Evolutionary conservation across 2,329 filamentous ascomycete genomes (phyloP), one percentile per base, ranked within the genome.

Genomic region (Talaromyces sp.): DNA sequence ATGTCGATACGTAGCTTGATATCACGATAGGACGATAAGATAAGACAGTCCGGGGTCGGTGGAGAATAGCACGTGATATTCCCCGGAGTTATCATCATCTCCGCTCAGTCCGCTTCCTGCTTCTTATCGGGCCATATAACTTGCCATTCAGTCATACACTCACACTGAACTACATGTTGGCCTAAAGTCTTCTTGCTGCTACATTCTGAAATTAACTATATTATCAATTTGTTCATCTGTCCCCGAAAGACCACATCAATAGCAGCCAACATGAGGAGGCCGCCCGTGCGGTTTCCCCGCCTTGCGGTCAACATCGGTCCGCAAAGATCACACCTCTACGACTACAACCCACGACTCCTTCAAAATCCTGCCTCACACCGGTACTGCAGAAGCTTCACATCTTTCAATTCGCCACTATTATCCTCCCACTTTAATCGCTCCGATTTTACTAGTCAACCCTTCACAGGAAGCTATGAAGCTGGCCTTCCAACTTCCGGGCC

Each of bases 391-490:
- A 57, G 13, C 16, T 65, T 48, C 57, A 43, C 41, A 31, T 50
- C 65, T 41, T 59, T 75, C 71, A 63, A 63, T 58, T 77, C 22
- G 69, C 73, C 50, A 70, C 69, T 64, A 68, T 70, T 65, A 76
- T 77, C 33, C 71, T 82, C 82, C 27, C 79, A 84, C 66, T 88
- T 86, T 70, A 80, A 83, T 69, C 83, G 86, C 45, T 86, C 85
- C 9, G 87, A 89, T 76, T 89, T 89, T 68, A 82, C 84, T 64
- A 84, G 82, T 61, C 86, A 88, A 71, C 84, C 84, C 19, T 90
- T 83, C 74, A 87, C 86, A 9, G 82, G 83, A 50, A 83, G 82
- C 67, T 90, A 90, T 77, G 88, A 90, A 72, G 78, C 87, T 6
- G 85, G 83, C 6, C 77, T 83, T 60, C 86, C 86, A 3, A 89